Evolutionary conservation across 2,329 filamentous ascomycete species (phyloP).

Genomic region (Diaporthe australafricana): DNA sequence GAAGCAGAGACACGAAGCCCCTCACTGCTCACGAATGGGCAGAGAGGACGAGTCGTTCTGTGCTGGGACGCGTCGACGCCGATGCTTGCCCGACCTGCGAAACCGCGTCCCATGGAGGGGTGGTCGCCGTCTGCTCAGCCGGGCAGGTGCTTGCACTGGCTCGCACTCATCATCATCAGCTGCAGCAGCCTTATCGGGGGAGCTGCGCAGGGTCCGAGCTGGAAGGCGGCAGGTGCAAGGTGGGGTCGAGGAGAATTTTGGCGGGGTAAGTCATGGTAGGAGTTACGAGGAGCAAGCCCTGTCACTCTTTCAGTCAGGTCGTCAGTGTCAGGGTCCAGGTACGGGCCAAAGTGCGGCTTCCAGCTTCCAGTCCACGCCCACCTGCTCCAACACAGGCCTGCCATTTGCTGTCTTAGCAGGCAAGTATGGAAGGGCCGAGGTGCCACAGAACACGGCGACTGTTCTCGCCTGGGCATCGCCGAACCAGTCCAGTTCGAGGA

Average conservation of each 20-base stretch:
- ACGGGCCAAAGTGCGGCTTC: not conserved
- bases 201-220: not conserved
- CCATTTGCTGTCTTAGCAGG: conserved; percentile 42
- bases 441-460: not conserved
- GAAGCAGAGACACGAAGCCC: not conserved
- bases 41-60: not conserved
- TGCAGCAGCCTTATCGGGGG: conserved; percentile 12
- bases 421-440: not conserved
- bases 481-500: not conserved
- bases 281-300: not conserved
- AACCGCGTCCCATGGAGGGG: not conserved
- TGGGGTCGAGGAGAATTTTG: conserved; percentile 23
- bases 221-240: not conserved
- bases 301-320: not conserved
- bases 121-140: not conserved
- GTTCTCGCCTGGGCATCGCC: not conserved
- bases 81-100: not conserved
- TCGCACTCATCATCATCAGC: not conserved
- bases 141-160: not conserved
- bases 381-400: conserved; percentile 42
- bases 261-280: conserved; percentile 21
- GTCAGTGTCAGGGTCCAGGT: not conserved
- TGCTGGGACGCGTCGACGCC: not conserved
- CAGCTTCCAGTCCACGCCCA: conserved; percentile 33
- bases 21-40: not conserved